These are phyloP conservation scores for Talaromyces wortmannii DNA, from an alignment of 495 filamentous ascomycete genomes.

Conservation along the genomic window DNA sequence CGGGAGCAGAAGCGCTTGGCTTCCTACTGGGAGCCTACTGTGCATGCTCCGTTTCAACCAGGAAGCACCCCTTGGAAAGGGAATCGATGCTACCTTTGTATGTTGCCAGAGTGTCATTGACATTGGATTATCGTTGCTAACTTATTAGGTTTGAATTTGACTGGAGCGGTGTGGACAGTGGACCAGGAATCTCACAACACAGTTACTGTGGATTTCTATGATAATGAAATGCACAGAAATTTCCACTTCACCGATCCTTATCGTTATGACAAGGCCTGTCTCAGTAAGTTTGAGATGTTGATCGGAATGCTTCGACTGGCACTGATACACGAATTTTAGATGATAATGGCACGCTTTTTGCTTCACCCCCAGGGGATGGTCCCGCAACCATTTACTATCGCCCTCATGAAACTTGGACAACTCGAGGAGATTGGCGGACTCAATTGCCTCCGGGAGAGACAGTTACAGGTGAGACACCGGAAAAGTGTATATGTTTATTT, in stretches of 20 bases:
- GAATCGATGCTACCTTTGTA: slow-evolving; percentile 85
- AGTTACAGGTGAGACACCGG: slow-evolving; percentile 44
- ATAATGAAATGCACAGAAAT: slow-evolving; percentile 81
- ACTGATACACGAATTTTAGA: slow-evolving; percentile 24
- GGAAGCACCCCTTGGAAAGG: slow-evolving; percentile 94
- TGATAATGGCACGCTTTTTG: slow-evolving; percentile 77
- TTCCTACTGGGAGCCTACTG: slow-evolving; percentile 52
- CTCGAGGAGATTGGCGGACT: slow-evolving; percentile 84
- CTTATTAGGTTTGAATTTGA: slow-evolving; percentile 63
- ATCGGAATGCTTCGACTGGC: slow-evolving; percentile 3
- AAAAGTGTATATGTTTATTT: background rate
- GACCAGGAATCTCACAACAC: slow-evolving; percentile 93
- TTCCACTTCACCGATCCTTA: slow-evolving; percentile 96
- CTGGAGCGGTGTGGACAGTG: slow-evolving; percentile 94
- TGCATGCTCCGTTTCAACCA: slow-evolving; percentile 82
- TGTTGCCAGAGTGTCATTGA: slow-evolving; percentile 1
- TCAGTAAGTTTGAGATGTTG: slow-evolving; percentile 37
- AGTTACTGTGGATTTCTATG: slow-evolving; percentile 96
- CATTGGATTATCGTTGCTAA: slow-evolving; percentile 12
- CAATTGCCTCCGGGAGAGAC: slow-evolving; percentile 74
- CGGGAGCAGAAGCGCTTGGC: slow-evolving; percentile 55
- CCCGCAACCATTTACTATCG: slow-evolving; percentile 90
- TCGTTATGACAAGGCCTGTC: slow-evolving; percentile 92
- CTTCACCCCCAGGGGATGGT: slow-evolving; percentile 54
- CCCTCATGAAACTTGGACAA: slow-evolving; percentile 94